Base-by-base conservation (phyloP, 345 rosid genomes). In the Eucalyptus lansdowneana region DNA sequence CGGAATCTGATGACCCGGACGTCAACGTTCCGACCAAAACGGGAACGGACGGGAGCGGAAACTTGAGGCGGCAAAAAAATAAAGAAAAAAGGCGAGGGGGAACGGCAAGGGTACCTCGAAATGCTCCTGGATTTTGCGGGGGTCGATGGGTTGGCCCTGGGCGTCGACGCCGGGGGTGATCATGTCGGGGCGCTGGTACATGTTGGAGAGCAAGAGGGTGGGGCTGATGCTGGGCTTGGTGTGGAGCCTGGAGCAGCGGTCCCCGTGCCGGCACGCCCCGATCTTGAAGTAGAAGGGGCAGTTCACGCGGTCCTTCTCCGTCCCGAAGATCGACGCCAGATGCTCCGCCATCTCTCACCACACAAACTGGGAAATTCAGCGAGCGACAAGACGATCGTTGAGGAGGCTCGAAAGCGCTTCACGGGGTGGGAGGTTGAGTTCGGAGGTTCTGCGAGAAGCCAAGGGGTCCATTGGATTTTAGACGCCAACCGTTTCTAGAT, bases 261-360 rank as follows among this genome's bases (percentile, higher is more conserved):
- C 95, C 13, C 96, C 97, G 80, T 94, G 97, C 86, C 97, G 91
- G 83, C 97, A 96, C 4, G 97, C 97, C 24, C 97, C 97, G 90
- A 94, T 95, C 95, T 96, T 96, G 95, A 95, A 96, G 93, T 96
- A 95, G 91, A 96, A 96, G 5, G 98, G 97, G 31, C 98, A 96
- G 91, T 94, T 96, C 87, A 96, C 99, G 25, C 97, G 92, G 91
- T 95, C 97, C 90, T 96, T 96, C 94, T 96, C 97, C 62, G 98
- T 94, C 12, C 96, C 98, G 58, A 94, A 96, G 86, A 96, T 96
- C 51, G 98, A 96, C 17, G 98, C 98, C 89, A 96, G 91, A 91
- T 95, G 96, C 92, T 95, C 97, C 91, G 97, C 97, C 95, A 95
- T 95, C 14, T 31, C 65, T 9, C 76, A 15, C 40, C 5, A 67